phyloP scores from a whole-genome alignment of 176 grass and related monocot species.

The Oryza brachyantha region DNA sequence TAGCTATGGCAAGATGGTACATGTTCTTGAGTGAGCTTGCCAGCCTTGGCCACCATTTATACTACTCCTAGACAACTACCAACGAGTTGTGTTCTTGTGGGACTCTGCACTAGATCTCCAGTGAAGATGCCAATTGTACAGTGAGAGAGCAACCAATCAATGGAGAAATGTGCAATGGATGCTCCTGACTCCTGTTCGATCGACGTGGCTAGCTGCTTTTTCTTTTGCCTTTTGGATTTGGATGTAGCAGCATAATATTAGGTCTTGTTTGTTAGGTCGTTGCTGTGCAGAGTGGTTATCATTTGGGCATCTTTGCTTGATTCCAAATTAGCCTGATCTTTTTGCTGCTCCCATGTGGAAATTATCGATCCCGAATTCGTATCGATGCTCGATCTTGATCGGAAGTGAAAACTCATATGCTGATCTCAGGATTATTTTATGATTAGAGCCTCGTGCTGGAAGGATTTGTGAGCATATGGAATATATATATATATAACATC shows the following conservation, averaged over 20 bases:
- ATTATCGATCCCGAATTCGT: not conserved
- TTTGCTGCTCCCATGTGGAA: not conserved
- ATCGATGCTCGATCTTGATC: slow-evolving; percentile 13
- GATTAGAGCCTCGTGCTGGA: not conserved
- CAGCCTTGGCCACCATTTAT: slow-evolving; percentile 37
- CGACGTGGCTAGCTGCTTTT: not conserved
- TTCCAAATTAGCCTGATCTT: not conserved
- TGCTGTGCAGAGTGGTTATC: slow-evolving; percentile 1
- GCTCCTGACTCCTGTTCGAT: not conserved
- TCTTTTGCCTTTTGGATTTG: not conserved
- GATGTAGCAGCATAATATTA: not conserved
- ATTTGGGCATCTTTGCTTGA: not conserved
- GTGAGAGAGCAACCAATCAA: slow-evolving; percentile 12
- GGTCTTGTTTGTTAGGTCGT: not conserved
- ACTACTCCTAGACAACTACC: slow-evolving; percentile 28
- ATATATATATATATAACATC: not conserved
- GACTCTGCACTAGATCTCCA: slow-evolving; percentile 16
- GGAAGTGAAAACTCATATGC: not conserved
- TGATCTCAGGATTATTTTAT: not conserved
- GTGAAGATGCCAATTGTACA: slow-evolving; percentile 18
- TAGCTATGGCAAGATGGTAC: not conserved
- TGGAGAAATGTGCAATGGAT: not conserved
- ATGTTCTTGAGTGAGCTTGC: slow-evolving; percentile 6
- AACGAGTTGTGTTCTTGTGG: slow-evolving; percentile 9
- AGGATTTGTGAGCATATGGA: not conserved